Base-by-base conservation (phyloP, 1,139 yeast species). In the Nakaseomyces bracarensis region DNA sequence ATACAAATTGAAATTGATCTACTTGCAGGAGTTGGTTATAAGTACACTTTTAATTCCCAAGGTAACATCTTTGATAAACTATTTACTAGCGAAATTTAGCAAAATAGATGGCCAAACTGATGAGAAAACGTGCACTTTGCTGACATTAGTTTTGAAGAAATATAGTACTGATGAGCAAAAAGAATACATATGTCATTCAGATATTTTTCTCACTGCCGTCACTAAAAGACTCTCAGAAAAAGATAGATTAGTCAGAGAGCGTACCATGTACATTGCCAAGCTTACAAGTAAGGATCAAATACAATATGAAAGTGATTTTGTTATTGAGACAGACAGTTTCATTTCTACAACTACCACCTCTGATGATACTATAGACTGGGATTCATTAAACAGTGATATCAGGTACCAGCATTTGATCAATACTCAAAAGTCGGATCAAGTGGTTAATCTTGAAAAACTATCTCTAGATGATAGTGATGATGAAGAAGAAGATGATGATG, bases 211-310 rank as follows among this genome's bases (percentile, higher is more conserved):
- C 20, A 48, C 59, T 41, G 56, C 63, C 1, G 60, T 67, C 6
- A 65, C 70, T 0, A 46, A 54, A 10, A 51, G 69, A 21, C 47
- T 67, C 7, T 47, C 51, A 4, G 51, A 58, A 23, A 55, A 58
- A 33, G 56, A 58, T 34, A 20, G 33, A 2, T 30, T 36, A 2
- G 40, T 60, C 3, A 53, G 71, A 40, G 64, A 61, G 39, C 47
- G 66, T 4, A 67, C 69, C 1, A 64, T 68, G 65, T 58, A 53
- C 44, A 49, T 68, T 13, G 70, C 70, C 3, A 67, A 65, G 41
- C 42, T 46, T 2, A 44, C 65, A 2, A 55, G 68, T 0, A 49
- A 54, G 28, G 58, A 58, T 14, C 58, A 54, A 35, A 43, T 67
- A 7, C 46, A 60, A 20, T 60, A 60, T 41, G 63, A 61, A 3